Conservation (phyloP, 2,329 filamentous ascomycete genomes). For the Ophiostoma pallidulum region DNA sequence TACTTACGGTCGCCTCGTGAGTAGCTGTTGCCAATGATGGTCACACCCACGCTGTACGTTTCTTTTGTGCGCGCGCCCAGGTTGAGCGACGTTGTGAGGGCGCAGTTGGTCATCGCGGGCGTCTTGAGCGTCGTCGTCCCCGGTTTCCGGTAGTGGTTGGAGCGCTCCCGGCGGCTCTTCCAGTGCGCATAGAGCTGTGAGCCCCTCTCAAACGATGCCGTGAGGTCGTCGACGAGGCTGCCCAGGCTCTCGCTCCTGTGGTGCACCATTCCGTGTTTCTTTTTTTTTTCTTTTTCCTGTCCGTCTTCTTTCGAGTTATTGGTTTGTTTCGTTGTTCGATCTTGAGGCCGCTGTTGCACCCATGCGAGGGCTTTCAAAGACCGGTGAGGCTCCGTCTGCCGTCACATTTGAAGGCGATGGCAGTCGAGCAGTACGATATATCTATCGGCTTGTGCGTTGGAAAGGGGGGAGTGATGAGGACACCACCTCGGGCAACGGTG, state of each 20-base stretch:
- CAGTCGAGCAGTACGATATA: too few relatives aligned
- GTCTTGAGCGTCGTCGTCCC: slow-evolving; percentile 8
- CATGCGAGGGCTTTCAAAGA: too few relatives aligned
- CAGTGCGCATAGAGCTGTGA: slow-evolving; percentile 28
- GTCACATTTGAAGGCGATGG: too few relatives aligned
- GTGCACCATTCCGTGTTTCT: background rate
- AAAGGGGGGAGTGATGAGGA: too few relatives aligned
- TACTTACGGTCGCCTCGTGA: slow-evolving; percentile 27
- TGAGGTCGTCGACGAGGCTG: slow-evolving; percentile 23
- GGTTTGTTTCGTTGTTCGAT: too few relatives aligned
- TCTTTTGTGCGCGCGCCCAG: slow-evolving; percentile 25
- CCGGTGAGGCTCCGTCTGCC: too few relatives aligned
- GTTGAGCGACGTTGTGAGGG: slow-evolving; percentile 26
- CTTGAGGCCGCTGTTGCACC: too few relatives aligned
- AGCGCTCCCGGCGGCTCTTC: slow-evolving; percentile 24
- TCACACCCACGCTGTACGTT: slow-evolving; percentile 25
- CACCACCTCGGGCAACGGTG: too few relatives aligned
- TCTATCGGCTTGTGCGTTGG: too few relatives aligned
- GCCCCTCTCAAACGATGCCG: slow-evolving; percentile 23
- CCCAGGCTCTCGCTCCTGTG: slow-evolving; percentile 14
- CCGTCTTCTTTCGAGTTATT: too few relatives aligned
- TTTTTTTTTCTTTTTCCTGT: background rate
- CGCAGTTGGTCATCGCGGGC: slow-evolving; percentile 18
- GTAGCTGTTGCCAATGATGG: slow-evolving; percentile 28
- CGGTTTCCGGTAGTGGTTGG: slow-evolving; percentile 26